A percentile compares a stretch with the other conserved stretches of the same genome.
Conservation (phyloP, 2,329 filamentous ascomycete species). For the Venturia effusa region DNA sequence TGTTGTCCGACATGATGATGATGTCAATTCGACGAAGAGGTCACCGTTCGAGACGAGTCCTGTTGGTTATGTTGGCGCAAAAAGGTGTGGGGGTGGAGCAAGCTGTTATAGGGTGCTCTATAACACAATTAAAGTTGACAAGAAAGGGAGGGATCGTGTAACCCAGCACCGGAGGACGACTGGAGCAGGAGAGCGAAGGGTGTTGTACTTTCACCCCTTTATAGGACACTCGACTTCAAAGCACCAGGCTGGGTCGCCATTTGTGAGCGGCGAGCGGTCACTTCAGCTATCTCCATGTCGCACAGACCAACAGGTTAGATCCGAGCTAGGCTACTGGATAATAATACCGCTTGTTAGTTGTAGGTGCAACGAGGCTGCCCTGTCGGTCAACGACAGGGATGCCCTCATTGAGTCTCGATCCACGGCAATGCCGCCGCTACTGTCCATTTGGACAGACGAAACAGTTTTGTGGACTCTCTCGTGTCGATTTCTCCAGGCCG, state of each 20-base stretch:
- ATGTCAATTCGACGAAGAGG: neutral
- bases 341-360: neutral
- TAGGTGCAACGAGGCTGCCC: neutral
- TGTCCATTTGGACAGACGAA: neutral
- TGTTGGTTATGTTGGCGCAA: neutral
- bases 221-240: neutral
- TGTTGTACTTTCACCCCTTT: neutral
- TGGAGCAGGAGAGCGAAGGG: neutral
- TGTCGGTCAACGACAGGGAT: neutral
- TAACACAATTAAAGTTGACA: neutral
- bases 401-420: neutral
- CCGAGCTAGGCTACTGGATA: neutral
- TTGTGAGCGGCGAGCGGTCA: neutral
- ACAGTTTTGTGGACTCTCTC: neutral
- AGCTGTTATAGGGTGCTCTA: neutral
- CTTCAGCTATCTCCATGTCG: neutral
- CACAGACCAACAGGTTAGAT: neutral
- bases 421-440: neutral
- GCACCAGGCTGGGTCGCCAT: neutral
- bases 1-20: neutral
- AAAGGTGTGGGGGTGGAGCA: neutral
- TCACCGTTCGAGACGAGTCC: neutral
- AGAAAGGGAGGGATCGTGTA: neutral
- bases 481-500: neutral
- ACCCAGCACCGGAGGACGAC: neutral